A percentile compares a stretch with the other conserved stretches of the same genome.
Evolutionary conservation across 2,329 filamentous ascomycete species (phyloP).

Genomic region (Penicillium verrucosum): DNA sequence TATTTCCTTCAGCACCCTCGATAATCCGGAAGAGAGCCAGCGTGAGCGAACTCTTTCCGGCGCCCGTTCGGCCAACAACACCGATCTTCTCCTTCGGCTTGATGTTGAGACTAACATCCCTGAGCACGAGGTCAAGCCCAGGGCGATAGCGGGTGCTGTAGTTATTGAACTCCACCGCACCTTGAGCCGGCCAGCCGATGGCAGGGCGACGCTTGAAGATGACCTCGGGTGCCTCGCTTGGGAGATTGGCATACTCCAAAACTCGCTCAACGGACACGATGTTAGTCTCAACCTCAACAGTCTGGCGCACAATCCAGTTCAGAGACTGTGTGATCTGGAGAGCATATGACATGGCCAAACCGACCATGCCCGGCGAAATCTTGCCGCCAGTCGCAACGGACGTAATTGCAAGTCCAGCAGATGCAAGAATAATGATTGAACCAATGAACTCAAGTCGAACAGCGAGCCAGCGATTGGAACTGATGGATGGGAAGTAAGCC

Average conservation of each 20-base stretch:
- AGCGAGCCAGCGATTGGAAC: constrained; percentile 89
- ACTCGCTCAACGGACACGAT: constrained; percentile 98
- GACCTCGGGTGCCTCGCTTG: constrained; percentile 91
- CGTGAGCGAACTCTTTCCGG: constrained; percentile 92
- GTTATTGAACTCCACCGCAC: constrained; percentile 84
- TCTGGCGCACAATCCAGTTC: constrained; percentile 99
- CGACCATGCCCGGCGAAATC: constrained; percentile 72
- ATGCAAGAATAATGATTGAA: constrained; percentile 83
- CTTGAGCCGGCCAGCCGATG: constrained; percentile 86
- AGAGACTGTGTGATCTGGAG: constrained; percentile 94
- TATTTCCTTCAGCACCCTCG: constrained; percentile 75
- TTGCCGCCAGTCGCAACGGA: constrained; percentile 67
- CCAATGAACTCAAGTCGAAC: constrained; percentile 94
- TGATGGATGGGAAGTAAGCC: constrained; percentile 94
- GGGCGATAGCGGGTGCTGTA: constrained; percentile 92
- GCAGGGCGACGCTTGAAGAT: constrained; percentile 82
- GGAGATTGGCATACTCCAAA: constrained; percentile 86
- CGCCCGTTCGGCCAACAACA: constrained; percentile 91
- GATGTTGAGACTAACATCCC: constrained; percentile 87
- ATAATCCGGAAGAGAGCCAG: constrained; percentile 94
- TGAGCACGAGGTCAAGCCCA: constrained; percentile 86
- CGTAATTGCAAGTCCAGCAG: constrained; percentile 77
- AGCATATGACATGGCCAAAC: constrained; percentile 94
- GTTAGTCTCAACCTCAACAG: constrained; percentile 99
- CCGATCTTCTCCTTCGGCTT: constrained; percentile 97